Base-by-base conservation (phyloP, 306 rosid species). In the Vigna reflexopilosa region DNA sequence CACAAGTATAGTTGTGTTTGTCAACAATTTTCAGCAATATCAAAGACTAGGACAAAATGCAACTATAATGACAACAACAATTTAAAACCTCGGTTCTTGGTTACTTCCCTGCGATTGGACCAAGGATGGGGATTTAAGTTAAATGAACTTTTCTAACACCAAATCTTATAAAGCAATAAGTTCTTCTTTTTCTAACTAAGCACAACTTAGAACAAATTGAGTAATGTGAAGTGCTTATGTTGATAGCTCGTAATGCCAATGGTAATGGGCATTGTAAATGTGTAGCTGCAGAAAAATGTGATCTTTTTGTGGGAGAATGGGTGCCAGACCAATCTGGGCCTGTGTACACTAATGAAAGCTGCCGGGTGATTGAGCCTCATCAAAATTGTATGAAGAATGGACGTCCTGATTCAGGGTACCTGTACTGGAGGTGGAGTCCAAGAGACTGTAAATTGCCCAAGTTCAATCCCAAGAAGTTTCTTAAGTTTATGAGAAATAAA, bases 331-430 rank as follows among this genome's bases (percentile, higher is more conserved):
- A 56, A 67, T 79, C 91, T 58, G 93, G 91, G 14, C 96, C 96
- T 58, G 80, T 71, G 26, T 90, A 95, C 83, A 91, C 88, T 0
- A 92, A 92, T 66, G 93, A 87, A 79, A 92, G 90, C 63, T 95
- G 98, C 86, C 87, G 16, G 68, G 75, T 75, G 84, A 80, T 95
- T 42, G 98, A 92, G 70, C 73, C 80, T 77, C 98, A 89, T 84
- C 98, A 95, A 79, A 86, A 95, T 66, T 95, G 98, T 71, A 88
- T 92, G 87, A 88, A 55, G 20, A 95, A 92, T 72, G 98, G 98
- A 50, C 90, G 96, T 2, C 90, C 93, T 2, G 98, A 95, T 83
- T 83, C 90, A 1, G 91, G 75, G n/a, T 95, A 87, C 81, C 88
- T 92, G 40, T 71, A 90, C 81, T 95, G 98, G 98, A 83, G 89